phyloP scores from a whole-genome alignment of 2,329 filamentous ascomycete genomes.

The Bipolaris gigantea region DNA sequence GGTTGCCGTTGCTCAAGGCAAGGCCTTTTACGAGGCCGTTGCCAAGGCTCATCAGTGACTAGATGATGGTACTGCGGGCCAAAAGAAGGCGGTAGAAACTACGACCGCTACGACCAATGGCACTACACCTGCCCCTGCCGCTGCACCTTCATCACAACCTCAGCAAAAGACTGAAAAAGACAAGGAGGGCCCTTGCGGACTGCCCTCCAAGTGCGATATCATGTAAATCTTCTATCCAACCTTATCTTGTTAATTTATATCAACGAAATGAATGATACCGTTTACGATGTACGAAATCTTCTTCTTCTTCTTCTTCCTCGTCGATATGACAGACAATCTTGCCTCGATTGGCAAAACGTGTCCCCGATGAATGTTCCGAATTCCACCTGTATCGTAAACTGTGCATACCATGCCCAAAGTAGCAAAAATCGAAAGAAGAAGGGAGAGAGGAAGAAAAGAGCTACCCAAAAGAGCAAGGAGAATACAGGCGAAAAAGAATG shows the following conservation, averaged over 20 bases:
- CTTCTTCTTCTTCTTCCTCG: too few species aligned
- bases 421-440: too few species aligned
- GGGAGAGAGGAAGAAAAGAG: too few species aligned
- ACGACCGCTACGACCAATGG: conserved; percentile 16
- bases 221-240: conserved; percentile 47
- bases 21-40: conserved; percentile 77
- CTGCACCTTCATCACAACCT: conserved; percentile 26
- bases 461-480: too few species aligned
- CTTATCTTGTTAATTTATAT: background rate
- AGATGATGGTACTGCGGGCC: conserved; percentile 55
- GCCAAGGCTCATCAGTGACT: conserved; percentile 78
- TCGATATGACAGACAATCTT: too few species aligned
- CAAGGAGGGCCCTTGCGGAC: conserved; percentile 72
- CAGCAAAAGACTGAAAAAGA: conserved; percentile 44
- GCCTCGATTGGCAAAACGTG: too few species aligned
- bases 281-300: background rate
- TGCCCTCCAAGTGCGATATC: conserved; percentile 74
- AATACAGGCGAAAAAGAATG: too few species aligned
- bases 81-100: conserved; percentile 8
- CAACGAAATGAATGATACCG: conserved; percentile 1
- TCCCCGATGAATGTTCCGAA: too few species aligned
- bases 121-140: conserved; percentile 13
- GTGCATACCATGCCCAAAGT: too few species aligned
- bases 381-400: too few species aligned
- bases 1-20: conserved; percentile 80